Conservation (phyloP, 2,329 filamentous ascomycete genomes). For the Fusarium oxysporum region DNA sequence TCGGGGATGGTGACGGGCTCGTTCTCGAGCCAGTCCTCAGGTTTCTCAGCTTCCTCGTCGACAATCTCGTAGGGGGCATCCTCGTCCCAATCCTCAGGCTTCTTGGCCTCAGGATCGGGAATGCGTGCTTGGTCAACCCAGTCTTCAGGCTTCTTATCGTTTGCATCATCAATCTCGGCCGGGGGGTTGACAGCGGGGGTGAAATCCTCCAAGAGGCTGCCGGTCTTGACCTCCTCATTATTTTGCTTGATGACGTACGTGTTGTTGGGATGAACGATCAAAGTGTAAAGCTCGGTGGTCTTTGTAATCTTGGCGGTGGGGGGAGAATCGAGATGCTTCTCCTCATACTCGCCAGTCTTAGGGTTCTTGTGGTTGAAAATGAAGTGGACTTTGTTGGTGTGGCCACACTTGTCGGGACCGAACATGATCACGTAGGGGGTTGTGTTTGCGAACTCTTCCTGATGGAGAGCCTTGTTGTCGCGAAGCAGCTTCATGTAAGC, state of each 20-base stretch:
- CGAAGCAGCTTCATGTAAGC: constrained; percentile 99
- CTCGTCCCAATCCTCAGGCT: constrained; percentile 99
- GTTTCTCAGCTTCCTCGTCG: constrained; percentile 90
- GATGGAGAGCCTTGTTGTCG: constrained; percentile 95
- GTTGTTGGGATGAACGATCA: constrained; percentile 97
- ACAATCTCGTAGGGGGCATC: constrained; percentile 96
- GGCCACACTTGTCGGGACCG: constrained; percentile 98
- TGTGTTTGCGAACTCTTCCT: constrained; percentile 97
- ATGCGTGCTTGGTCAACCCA: constrained; percentile 97
- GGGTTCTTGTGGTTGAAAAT: constrained; percentile 99
- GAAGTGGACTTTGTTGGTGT: constrained; percentile 98
- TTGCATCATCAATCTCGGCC: constrained; percentile 93
- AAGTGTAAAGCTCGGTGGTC: constrained; percentile 93
- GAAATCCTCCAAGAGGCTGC: constrained; percentile 95
- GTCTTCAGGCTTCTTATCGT: constrained; percentile 92
- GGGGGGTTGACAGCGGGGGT: constrained; percentile 90
- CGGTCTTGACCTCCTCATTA: constrained; percentile 87
- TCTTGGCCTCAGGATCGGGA: constrained; percentile 89
- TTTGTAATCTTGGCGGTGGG: constrained; percentile 90
- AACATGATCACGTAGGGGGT: constrained; percentile 99
- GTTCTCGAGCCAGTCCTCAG: constrained; percentile 95
- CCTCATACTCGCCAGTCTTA: constrained; percentile 99
- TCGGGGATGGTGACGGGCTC: constrained; percentile 87
- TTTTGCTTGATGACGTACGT: constrained; percentile 93
- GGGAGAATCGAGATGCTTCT: constrained; percentile 93